phyloP scores from a whole-genome alignment of 768 basidiomycete genomes.

The Chalciporus piperatus region DNA sequence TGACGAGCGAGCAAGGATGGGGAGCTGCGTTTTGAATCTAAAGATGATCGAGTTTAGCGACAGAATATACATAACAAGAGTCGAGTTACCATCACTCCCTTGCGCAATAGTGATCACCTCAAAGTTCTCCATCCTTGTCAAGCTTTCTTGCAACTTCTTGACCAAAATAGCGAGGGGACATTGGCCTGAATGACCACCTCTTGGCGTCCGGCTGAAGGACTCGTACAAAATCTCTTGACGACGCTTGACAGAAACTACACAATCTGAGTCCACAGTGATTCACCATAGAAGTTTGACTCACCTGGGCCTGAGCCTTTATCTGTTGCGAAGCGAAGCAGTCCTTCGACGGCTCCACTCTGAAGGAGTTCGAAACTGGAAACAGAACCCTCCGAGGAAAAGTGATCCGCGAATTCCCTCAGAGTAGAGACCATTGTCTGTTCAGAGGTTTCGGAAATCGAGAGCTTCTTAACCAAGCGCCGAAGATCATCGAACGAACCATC shows the following conservation, averaged over 20 bases:
- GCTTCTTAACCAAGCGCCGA: conserved; percentile 58
- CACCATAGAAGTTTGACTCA: conserved; percentile 1
- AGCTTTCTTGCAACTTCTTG: conserved; percentile 93
- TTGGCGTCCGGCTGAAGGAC: conserved; percentile 62
- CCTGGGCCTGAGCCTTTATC: conserved; percentile 43
- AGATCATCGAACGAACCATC: conserved; percentile 66
- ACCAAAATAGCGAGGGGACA: conserved; percentile 76
- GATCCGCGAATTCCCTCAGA: conserved; percentile 70
- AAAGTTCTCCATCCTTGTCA: conserved; percentile 94
- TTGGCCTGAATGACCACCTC: conserved; percentile 42
- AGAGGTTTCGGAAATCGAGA: conserved; percentile 51
- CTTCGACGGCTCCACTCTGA: conserved; percentile 91
- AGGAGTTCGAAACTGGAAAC: conserved; percentile 95
- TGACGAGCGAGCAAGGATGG: conserved; percentile 91
- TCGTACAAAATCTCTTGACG: conserved; percentile 81
- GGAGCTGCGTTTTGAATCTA: conserved; percentile 88
- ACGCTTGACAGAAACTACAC: conserved; percentile 55
- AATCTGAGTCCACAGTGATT: conserved; percentile 2
- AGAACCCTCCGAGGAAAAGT: conserved; percentile 75
- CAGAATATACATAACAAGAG: neutral
- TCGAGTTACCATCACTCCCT: conserved; percentile 64
- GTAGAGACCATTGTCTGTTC: conserved; percentile 64
- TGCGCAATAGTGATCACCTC: conserved; percentile 90
- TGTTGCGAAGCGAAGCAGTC: conserved; percentile 77
- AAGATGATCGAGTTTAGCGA: neutral